These are phyloP conservation scores for Lipomyces sp. DNA, from an alignment of 805 yeast species.

Conservation along the genomic window DNA sequence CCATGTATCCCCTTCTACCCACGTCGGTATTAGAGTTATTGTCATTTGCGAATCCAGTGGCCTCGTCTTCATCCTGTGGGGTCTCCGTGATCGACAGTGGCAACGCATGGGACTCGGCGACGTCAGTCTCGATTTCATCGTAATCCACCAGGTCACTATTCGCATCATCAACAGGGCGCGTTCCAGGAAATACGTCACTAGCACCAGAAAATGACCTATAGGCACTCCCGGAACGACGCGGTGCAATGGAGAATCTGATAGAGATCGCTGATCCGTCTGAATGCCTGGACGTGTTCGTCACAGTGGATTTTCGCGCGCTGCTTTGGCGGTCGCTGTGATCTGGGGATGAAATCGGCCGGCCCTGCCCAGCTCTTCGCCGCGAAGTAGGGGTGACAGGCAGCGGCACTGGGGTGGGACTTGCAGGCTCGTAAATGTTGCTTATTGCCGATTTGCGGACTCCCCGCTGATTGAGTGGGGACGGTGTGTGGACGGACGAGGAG, in stretches of 20 bases:
- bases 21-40: neutral
- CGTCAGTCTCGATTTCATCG: slow-evolving; percentile 9
- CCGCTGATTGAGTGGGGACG: slow-evolving; percentile 5
- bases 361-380: slow-evolving; percentile 5
- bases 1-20: slow-evolving; percentile 12
- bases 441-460: slow-evolving; percentile 15
- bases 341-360: slow-evolving; percentile 21
- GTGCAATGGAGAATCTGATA: slow-evolving; percentile 29
- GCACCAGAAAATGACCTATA: slow-evolving; percentile 28
- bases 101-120: neutral
- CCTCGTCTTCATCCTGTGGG: neutral
- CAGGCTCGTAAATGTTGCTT: slow-evolving; percentile 13
- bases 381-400: slow-evolving; percentile 2
- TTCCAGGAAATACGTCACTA: slow-evolving; percentile 25
- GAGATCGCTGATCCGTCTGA: slow-evolving; percentile 36
- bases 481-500: slow-evolving; percentile 4
- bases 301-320: slow-evolving; percentile 15
- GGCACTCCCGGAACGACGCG: slow-evolving; percentile 23
- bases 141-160: slow-evolving; percentile 17
- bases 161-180: slow-evolving; percentile 13
- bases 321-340: slow-evolving; percentile 12
- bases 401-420: neutral
- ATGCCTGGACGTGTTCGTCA: slow-evolving; percentile 21
- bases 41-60: neutral
- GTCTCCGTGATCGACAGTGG: neutral